Conservation (phyloP, 257 asterid species). For the Gentiana straminea region DNA sequence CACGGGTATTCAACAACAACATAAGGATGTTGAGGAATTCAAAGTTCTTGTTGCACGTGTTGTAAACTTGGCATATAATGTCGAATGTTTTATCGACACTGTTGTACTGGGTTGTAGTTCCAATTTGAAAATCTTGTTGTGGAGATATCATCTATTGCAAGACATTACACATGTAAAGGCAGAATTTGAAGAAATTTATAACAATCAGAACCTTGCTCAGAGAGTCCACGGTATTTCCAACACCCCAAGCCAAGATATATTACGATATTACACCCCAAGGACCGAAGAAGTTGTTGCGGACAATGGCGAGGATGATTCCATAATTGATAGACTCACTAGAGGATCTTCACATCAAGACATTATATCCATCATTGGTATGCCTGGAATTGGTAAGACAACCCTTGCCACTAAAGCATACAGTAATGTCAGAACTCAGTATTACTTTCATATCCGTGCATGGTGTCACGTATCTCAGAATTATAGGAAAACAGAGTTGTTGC, state of each 20-base stretch:
- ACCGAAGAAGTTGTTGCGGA: not conserved
- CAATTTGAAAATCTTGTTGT: not conserved
- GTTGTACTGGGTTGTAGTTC: not conserved
- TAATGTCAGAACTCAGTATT: not conserved
- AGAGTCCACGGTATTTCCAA: not conserved
- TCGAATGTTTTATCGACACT: slow-evolving; percentile 7
- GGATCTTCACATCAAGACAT: not conserved
- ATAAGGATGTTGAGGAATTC: not conserved
- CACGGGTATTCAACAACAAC: not conserved
- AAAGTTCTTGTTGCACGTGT: not conserved
- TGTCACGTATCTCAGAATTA: slow-evolving; percentile 1
- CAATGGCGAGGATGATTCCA: not conserved
- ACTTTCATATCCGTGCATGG: slow-evolving; percentile 14
- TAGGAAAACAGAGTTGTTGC: not conserved
- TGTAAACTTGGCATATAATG: slow-evolving; percentile 8
- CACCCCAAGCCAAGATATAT: not conserved
- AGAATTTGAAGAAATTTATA: not conserved
- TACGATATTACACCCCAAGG: not conserved
- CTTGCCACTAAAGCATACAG: slow-evolving; percentile 6
- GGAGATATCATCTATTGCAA: slow-evolving; percentile 4
- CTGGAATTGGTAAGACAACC: slow-evolving; percentile 16
- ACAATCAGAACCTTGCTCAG: no score
- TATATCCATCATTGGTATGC: slow-evolving; percentile 10
- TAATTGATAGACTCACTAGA: slow-evolving; percentile 1
- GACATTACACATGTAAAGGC: not conserved